Evolutionary conservation across 345 rosid species (phyloP), one percentile per base, ranked within the genome.

Genomic region (Acer saccharum): DNA sequence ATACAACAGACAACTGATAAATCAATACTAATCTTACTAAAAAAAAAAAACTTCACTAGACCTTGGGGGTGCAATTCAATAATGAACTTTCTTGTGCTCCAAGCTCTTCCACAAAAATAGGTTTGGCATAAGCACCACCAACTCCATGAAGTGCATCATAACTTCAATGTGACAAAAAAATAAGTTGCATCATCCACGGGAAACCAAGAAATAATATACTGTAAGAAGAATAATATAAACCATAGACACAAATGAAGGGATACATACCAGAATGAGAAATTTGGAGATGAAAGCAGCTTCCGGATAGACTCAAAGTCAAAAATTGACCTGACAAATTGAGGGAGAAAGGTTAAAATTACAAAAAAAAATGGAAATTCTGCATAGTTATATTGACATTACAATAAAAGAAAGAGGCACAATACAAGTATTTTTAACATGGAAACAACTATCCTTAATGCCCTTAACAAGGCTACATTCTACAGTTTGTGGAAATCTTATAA

Each of bases 91-190:
- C 94, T 84, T 89, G 76, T 48, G 97, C 96, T 72, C 98, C 98
- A 44, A 97, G 96, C 87, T 93, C 99, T 87, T 97, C 98, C 48
- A 97, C 98, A 86, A 97, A 97, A 74, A 97, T 94, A 8, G 88
- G 85, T 35, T 89, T 87, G 58, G 99, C 98, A 82, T 94, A 97
- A 29, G 96, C 97, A 76, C 99, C 99, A 87, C 89, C 99, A 84
- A 94, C 99, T 80, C 99, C 99, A 78, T 97, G 98, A 58, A 97
- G 69, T 72, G 97, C 99, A 82, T 97, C 99, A 84, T 87, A 93
- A 81, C 99, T 92, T 86, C 74, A 83, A 50, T 25, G 84, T 72
- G 48, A 84, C 35, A 70, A 74, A 20, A 60, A 79, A 75, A 63
- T 43, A 72, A 14, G 68, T 35, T 55, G 69, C 16, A 72, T 52